phyloP scores from a whole-genome alignment of 140 eudicot genomes.

The Anethum foeniculum region DNA sequence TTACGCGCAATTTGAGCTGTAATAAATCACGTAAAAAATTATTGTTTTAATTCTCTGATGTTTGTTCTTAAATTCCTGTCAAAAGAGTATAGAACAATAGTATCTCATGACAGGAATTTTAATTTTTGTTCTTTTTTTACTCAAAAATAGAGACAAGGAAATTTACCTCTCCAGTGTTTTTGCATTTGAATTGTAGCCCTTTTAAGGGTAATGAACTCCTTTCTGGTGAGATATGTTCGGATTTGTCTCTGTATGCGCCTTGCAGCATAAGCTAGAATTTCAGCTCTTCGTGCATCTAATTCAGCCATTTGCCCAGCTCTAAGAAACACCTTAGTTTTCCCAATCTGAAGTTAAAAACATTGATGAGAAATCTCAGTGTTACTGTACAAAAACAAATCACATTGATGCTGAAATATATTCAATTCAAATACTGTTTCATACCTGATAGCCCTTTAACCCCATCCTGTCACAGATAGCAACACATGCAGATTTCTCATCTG shows the following conservation, averaged over 20 bases:
- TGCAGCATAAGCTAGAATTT: constrained; percentile 73
- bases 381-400: neutral
- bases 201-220: constrained; percentile 54
- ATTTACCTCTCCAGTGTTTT: constrained; percentile 83
- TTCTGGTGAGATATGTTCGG: constrained; percentile 68
- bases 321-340: constrained; percentile 85
- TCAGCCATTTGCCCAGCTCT: constrained; percentile 99
- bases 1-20: constrained; percentile 78
- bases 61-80: constrained; percentile 14
- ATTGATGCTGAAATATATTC: neutral
- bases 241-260: constrained; percentile 86
- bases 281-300: constrained; percentile 89
- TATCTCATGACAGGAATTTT: constrained; percentile 12
- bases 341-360: constrained; percentile 49
- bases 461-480: constrained; percentile 73
- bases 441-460: constrained; percentile 91
- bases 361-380: constrained; percentile 16
- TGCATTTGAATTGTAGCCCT: constrained; percentile 61
- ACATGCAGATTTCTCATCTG: constrained; percentile 84
- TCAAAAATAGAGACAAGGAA: neutral
- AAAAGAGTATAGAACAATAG: no score
- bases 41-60: neutral
- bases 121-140: no score
- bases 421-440: constrained; percentile 17
- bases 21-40: neutral